Conservation (phyloP, 495 filamentous ascomycete genomes). For the Penicillium cinerascens region DNA sequence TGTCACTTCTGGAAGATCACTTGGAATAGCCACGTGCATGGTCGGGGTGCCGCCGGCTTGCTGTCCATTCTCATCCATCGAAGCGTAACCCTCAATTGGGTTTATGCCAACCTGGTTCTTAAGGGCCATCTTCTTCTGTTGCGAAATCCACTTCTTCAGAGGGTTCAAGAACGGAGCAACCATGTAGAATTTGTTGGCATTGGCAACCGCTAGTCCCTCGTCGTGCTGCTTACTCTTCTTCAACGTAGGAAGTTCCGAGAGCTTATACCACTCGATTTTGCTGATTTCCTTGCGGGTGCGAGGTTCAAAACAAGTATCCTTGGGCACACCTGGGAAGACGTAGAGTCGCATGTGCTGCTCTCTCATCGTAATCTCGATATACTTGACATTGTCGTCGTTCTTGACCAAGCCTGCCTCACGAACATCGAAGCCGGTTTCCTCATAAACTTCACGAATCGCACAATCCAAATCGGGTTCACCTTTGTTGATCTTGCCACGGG, state of each 20-base stretch:
- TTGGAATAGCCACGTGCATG: slow-evolving; percentile 19
- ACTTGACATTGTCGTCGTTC: slow-evolving; percentile 64
- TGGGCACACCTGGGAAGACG: slow-evolving; percentile 81
- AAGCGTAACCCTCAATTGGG: slow-evolving; percentile 33
- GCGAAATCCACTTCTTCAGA: slow-evolving; percentile 85
- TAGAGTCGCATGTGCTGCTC: slow-evolving; percentile 91
- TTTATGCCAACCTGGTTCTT: slow-evolving; percentile 24
- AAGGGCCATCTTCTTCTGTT: slow-evolving; percentile 68
- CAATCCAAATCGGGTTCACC: slow-evolving; percentile 90
- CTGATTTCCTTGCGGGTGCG: slow-evolving; percentile 96
- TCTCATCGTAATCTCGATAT: slow-evolving; percentile 80
- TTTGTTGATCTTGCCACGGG: slow-evolving; percentile 94
- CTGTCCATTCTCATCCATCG: slow-evolving; percentile 34
- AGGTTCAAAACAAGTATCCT: slow-evolving; percentile 82
- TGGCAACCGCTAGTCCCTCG: slow-evolving; percentile 49
- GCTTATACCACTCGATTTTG: slow-evolving; percentile 86
- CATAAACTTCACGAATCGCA: slow-evolving; percentile 88
- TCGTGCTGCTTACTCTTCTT: slow-evolving; percentile 62
- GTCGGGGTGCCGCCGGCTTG: slow-evolving; percentile 15
- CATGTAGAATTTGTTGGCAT: slow-evolving; percentile 93
- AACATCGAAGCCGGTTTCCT: slow-evolving; percentile 91
- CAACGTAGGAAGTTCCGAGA: slow-evolving; percentile 81
- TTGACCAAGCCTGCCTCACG: slow-evolving; percentile 65
- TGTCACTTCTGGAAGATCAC: slow-evolving; percentile 41
- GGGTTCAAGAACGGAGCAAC: slow-evolving; percentile 86